Base-by-base conservation (phyloP, 208 protist genomes). In the Naegleria fowleri region DNA sequence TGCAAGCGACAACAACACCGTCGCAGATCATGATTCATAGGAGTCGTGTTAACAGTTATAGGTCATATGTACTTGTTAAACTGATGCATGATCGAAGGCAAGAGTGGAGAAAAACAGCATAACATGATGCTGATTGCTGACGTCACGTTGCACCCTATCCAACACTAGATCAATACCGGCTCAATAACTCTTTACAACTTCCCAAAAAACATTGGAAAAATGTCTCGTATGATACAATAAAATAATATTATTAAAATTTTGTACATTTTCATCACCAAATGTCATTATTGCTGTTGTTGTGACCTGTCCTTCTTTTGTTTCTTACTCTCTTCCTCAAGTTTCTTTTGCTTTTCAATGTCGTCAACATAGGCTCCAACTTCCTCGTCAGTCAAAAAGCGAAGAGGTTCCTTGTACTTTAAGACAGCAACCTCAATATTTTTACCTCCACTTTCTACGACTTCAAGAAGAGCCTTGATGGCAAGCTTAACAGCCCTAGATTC, bases 381-480 rank as follows among this genome's bases (percentile, higher is more conserved):
- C 6, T 36, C 41, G 33, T 91, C 90, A 29, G 5, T 33, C 13
- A 91, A 79, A 19, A 58, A 85, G 36, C 33, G 19, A 15, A 83
- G 15, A 58, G n/a, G n/a, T 86, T 51, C 11, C 11, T 91, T 91
- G 22, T 41, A 76, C 40, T 91, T 92, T 88, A 96, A 92, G 25
- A 96, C 79, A 48, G 93, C 94, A 90, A 97, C 92, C 93, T 98
- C 97, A 89, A 98, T 96, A 93, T 98, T 98, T 89, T 97, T 97
- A 58, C 93, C 92, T 55, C 96, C 88, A 67, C 40, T 51, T 93
- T 98, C 96, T 36, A 98, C 94, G 90, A 99, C 98, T 96, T 99
- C 99, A 15, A 99, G 93, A n/a, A 99, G 95, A 6, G 98, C 95
- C 91, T 96, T 97, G 92, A 99, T 96, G 15, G 99, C 98, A 33